Base-by-base conservation (phyloP, 2,329 filamentous ascomycete species). In the Nemania diffusa region DNA sequence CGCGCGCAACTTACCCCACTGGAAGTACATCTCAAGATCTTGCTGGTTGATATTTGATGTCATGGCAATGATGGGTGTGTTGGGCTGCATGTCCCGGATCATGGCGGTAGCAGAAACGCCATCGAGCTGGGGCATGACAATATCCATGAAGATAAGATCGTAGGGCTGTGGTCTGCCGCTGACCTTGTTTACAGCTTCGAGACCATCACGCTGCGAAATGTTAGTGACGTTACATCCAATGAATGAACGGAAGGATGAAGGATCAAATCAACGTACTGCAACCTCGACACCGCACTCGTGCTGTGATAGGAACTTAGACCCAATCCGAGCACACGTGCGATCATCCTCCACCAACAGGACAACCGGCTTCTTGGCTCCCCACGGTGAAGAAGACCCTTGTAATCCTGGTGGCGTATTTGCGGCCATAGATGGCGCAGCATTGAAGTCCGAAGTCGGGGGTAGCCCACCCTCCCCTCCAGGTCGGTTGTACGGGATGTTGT, bases 11-110 rank as follows among this genome's bases (percentile, higher is more conserved):
- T 84, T 86, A 96, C 94, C 96, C 81, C 97, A 94, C 75, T 95
- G 91, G 82, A 97, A 98, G 78, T 99, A 99, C 82, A 97, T 94
- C 61, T 95, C 92, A 69, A 98, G 97, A 78, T 99, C 96, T 75
- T 97, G 95, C 68, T 93, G 94, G 71, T 96, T 89, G 71, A 99
- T 98, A 77, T 98, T 99, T 3, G 95, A 97, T 2, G 96, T 99
- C 96, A 99, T 98, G 53, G 96, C 96, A 65, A 99, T 93, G 74
- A 99, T 97, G 0, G 96, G 96, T 22, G 92, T 90, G 5, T 90
- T 88, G 42, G 89, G 88, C 70, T 94, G 90, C 69, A 95, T 93
- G 76, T 97, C 92, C 60, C 95, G 90, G 71, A 99, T 97, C 69
- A 97, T 89, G 75, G 96, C 92, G 64, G 94, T 97, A 2, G 96